Evolutionary conservation across 2,329 filamentous ascomycete species (phyloP).

Genomic region (Trichoderma oligosporum): DNA sequence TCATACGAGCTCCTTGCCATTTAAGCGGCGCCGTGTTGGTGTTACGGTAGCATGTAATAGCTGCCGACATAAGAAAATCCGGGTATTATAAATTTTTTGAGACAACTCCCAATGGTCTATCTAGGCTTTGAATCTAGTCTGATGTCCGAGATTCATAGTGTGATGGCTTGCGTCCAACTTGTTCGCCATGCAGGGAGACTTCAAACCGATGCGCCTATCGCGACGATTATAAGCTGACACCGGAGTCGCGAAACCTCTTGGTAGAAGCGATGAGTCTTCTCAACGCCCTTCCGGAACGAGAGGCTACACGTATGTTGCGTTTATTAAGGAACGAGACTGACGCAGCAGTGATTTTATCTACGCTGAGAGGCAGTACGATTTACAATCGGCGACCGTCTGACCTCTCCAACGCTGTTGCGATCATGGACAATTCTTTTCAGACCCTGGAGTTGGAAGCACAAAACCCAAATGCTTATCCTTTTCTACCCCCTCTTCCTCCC

Average conservation of each 20-base stretch:
- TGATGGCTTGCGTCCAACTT: slow-evolving; percentile 24
- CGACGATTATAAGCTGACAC: slow-evolving; percentile 20
- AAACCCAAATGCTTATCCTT: slow-evolving; percentile 9
- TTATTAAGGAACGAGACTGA: slow-evolving; percentile 25
- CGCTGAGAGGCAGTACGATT: slow-evolving; percentile 18
- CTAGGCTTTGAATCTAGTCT: background rate
- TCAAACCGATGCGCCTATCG: slow-evolving; percentile 21
- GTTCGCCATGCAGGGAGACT: slow-evolving; percentile 21
- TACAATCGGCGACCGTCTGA: background rate
- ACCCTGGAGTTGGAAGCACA: background rate
- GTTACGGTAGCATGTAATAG: slow-evolving; percentile 7
- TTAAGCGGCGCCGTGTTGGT: slow-evolving; percentile 1
- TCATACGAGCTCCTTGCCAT: background rate
- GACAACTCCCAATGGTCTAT: background rate
- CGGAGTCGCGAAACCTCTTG: slow-evolving; percentile 7
- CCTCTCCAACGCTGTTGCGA: background rate
- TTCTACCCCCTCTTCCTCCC: background rate
- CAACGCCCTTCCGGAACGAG: slow-evolving; percentile 23
- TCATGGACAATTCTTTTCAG: slow-evolving; percentile 1
- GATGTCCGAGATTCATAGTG: slow-evolving; percentile 20
- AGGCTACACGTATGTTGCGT: slow-evolving; percentile 24
- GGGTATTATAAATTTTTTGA: background rate
- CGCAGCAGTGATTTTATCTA: slow-evolving; percentile 23
- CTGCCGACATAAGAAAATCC: slow-evolving; percentile 7
- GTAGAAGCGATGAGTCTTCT: slow-evolving; percentile 29